Evolutionary conservation across 2,329 filamentous ascomycete species (phyloP), one percentile per base, ranked within the genome.

Genomic region (Sporothrix dimorphospora): DNA sequence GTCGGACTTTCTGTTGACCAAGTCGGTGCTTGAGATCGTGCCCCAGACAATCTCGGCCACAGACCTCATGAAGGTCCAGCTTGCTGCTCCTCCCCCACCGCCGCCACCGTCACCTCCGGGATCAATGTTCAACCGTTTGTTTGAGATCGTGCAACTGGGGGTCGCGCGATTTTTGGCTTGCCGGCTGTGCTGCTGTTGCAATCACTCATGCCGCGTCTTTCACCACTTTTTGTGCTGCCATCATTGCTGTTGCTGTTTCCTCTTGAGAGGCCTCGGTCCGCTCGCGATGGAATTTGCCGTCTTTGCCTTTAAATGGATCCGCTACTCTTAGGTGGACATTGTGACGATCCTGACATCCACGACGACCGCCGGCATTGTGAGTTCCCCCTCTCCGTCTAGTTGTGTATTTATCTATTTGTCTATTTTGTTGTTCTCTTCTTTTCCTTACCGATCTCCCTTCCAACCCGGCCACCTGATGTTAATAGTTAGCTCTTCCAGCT

Each of bases 401-500:
- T 67, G n/a, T n/a, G n/a, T n/a, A n/a, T 30, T 14, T 12, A 47
- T 11, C n/a, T n/a, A n/a, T n/a, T n/a, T n/a, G n/a, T n/a, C n/a
- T 63, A 16, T 5, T n/a, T 66, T 30, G 12, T 2, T 11, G 5
- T 14, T 30, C 2, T 27, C 5, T 45, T 7, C 42, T 49, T 27
- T 16, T 9, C 65, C 27, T n/a, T 49, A 30, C 24, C 24, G 14
- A 63, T 16, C 1, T 11, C n/a, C 27, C 11, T 27, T 42, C 24
- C 9, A 30, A 19, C 34, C 4, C 11, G 12, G 42, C 4, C 27
- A 4, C 11, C 45, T n/a, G 45, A 34, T 51, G 45, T 12, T 24
- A 30, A 51, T 38, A 4, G 11, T 24, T 24, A 38, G 63, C 61
- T 73, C 38, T 51, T 42, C 38, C 69, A 89, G 87, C 82, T 90